A percentile compares a stretch with the other conserved stretches of the same genome.
Conservation (phyloP, 2,329 filamentous ascomycete species). For the Aureobasidium sp. region DNA sequence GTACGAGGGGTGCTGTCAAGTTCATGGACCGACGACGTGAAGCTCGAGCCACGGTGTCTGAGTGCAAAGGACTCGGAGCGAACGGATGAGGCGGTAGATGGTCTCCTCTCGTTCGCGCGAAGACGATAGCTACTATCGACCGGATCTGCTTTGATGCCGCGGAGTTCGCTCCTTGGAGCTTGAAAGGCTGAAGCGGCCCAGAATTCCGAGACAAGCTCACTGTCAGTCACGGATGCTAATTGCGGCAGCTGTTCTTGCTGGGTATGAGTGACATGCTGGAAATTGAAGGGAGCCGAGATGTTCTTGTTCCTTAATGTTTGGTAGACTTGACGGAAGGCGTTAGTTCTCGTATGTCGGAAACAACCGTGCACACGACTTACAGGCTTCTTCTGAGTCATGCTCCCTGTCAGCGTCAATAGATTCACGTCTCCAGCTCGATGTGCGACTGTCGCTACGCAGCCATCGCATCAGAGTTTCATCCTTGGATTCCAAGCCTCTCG, state of each 20-base stretch:
- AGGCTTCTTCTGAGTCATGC: conserved; percentile 5
- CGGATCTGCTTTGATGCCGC: conserved; percentile 44
- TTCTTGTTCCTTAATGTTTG: conserved; percentile 31
- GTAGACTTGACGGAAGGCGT: conserved; percentile 9
- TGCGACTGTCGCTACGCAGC: conserved; percentile 10
- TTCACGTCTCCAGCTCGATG: neutral
- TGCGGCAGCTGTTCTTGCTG: conserved; percentile 45
- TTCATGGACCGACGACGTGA: neutral
- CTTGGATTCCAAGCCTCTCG: neutral
- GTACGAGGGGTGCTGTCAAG: conserved; percentile 1
- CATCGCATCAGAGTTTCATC: conserved; percentile 14
- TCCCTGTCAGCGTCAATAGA: neutral
- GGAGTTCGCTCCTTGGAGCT: conserved; percentile 38
- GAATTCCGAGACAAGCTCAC: conserved; percentile 45
- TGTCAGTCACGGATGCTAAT: conserved; percentile 42
- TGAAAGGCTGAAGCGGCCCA: conserved; percentile 46
- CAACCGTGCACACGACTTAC: conserved; percentile 6
- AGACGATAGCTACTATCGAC: conserved; percentile 21
- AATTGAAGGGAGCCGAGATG: conserved; percentile 56
- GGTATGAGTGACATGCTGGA: conserved; percentile 55
- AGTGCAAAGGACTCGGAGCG: neutral
- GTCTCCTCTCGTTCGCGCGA: neutral
- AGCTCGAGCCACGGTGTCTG: neutral
- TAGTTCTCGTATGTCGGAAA: neutral
- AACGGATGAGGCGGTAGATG: neutral